These are phyloP conservation scores for Podila horticola DNA, from an alignment of 192 early-diverging fungal species.

Conservation along the genomic window DNA sequence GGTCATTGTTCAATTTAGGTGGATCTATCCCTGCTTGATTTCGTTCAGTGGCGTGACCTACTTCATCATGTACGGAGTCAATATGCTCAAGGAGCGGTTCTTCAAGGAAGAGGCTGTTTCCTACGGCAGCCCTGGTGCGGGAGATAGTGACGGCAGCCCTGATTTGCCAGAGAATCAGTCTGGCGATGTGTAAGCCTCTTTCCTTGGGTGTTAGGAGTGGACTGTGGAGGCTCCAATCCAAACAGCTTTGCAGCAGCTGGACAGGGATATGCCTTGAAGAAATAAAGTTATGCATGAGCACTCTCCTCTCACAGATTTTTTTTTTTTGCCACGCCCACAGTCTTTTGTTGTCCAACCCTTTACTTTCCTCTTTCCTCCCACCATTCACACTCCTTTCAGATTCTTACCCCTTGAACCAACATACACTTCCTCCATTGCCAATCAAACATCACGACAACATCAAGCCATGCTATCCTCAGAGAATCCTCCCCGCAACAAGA, in stretches of 20 bases:
- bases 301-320: neutral
- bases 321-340: neutral
- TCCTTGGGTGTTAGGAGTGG: too few relatives aligned
- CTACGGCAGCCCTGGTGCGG: too few relatives aligned
- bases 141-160: too few relatives aligned
- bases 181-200: too few relatives aligned
- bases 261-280: too few relatives aligned
- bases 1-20: neutral
- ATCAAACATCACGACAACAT: neutral
- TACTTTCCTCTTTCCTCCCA: neutral
- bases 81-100: neutral
- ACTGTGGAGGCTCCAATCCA: too few relatives aligned
- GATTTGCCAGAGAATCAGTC: too few relatives aligned
- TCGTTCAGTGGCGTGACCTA: neutral
- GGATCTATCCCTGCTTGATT: neutral
- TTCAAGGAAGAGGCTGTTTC: neutral
- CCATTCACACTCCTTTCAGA: neutral
- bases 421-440: neutral
- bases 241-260: too few relatives aligned
- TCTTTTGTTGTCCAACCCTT: neutral
- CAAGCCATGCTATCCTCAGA: slow-evolving; percentile 10
- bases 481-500: slow-evolving; percentile 61
- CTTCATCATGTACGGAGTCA: neutral
- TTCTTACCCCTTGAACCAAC: neutral
- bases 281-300: too few relatives aligned